These are phyloP conservation scores for Lactarius sanguifluus DNA, from an alignment of 768 basidiomycete species.

Conservation along the genomic window DNA sequence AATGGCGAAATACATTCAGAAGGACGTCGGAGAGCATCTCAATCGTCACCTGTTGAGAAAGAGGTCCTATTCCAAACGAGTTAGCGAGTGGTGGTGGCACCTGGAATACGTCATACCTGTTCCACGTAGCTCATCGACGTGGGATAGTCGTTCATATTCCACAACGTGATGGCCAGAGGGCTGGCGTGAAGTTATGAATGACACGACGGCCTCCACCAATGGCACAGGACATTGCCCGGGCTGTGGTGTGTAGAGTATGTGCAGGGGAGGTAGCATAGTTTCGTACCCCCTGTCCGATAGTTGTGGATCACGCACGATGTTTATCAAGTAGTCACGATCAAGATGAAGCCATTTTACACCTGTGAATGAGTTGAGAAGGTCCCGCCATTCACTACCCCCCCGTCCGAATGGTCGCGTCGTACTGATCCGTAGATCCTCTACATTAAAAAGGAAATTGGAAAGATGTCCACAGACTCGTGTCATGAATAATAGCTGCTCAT, in stretches of 20 bases:
- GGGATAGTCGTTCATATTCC: neutral
- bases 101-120: neutral
- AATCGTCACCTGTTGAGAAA: neutral
- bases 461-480: neutral
- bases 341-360: neutral
- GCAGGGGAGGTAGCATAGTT: neutral
- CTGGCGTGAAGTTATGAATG: neutral
- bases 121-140: neutral
- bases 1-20: neutral
- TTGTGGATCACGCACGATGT: neutral
- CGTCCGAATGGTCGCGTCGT: neutral
- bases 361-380: too few relatives aligned
- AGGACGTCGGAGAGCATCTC: neutral
- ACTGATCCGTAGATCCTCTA: neutral
- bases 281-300: accelerated
- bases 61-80: neutral
- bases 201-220: neutral
- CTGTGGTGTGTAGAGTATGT: neutral
- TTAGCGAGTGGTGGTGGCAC: neutral
- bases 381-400: too few relatives aligned
- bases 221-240: neutral
- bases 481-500: neutral
- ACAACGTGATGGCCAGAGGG: neutral
- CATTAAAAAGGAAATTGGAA: neutral
- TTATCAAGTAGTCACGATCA: accelerated